Base-by-base conservation (phyloP, 2,329 filamentous ascomycete species). In the Ophiostoma australiae region DNA sequence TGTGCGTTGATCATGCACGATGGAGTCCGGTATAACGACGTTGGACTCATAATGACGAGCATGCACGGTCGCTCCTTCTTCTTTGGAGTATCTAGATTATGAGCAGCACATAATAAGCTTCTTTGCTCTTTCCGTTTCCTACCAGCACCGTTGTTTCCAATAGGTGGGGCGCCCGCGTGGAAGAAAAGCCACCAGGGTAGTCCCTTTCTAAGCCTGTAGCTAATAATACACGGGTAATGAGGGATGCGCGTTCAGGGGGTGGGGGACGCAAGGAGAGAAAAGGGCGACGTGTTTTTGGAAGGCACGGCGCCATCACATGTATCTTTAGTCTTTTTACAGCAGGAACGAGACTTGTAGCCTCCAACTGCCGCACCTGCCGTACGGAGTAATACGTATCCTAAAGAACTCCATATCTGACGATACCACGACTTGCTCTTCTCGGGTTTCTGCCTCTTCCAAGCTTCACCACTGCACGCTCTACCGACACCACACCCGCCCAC, bases 211-310 rank as follows among this genome's bases (percentile, higher is more conserved):
- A 41, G 39, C 39, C 39, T 41, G 39, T 41, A 41, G 39, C 39
- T 41, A 33, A 13, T 27, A 63, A 63, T 31, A 33, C 33, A 63
- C 27, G 27, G 11, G 58, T 63, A 63, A 63, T 63, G 58, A 69
- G 71, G 55, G 69, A 65, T 69, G 23, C 71, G 71, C 68, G 72
- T 58, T 72, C 61, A 67, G 58, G 66, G 48, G 70, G 37, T 35
- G 48, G 44, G 65, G 27, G 31, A 41, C n/a, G 27, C 55, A 74
- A 72, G 27, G 31, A 52, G 31, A n/a, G 52, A 58, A 33, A 74
- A 71, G 69, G 72, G 72, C 69, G 73, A 74, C 73, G 73, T 74
- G 72, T 74, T 74, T 73, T 41, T 41, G 39, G 65, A 41, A 67
- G 35, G 65, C 65, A 39, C 20, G 39, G 17, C 6, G 44, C 44